Conservation (phyloP, 768 basidiomycete species). For the Boletus bicolor region DNA sequence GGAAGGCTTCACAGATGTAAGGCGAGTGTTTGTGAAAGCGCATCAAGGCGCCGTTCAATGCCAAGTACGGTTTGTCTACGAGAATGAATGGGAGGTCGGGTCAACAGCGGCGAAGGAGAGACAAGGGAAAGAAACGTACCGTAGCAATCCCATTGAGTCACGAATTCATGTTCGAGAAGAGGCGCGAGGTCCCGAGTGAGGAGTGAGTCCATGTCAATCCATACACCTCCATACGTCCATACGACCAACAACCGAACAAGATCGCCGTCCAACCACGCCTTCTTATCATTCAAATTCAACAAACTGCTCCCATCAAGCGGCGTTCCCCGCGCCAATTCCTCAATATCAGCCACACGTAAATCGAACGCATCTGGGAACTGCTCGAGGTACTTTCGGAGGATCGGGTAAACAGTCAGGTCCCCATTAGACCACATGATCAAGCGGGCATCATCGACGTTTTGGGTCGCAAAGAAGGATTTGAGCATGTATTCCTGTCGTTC, state of each 20-base stretch:
- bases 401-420: constrained; percentile 52
- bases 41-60: constrained; percentile 93
- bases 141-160: constrained; percentile 99
- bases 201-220: constrained; percentile 97
- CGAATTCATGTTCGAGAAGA: constrained; percentile 90
- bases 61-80: constrained; percentile 70
- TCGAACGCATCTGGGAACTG: constrained; percentile 71
- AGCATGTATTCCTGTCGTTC: constrained; percentile 87
- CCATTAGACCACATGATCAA: constrained; percentile 94
- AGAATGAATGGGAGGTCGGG: background rate
- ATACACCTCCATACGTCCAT: constrained; percentile 90
- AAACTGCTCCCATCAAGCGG: constrained; percentile 64
- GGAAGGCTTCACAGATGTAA: constrained; percentile 95
- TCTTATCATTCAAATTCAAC: constrained; percentile 61
- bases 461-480: constrained; percentile 92
- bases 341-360: constrained; percentile 66
- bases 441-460: constrained; percentile 58
- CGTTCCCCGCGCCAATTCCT: constrained; percentile 67
- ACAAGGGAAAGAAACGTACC: constrained; percentile 44
- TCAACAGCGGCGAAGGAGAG: background rate
- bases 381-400: constrained; percentile 56
- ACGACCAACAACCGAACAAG: constrained; percentile 82
- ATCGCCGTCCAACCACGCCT: constrained; percentile 95
- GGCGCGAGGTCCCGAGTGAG: constrained; percentile 85
- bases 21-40: constrained; percentile 88